phyloP scores from a whole-genome alignment of 176 grass and related monocot genomes.

The Phyllostachys edulis region DNA sequence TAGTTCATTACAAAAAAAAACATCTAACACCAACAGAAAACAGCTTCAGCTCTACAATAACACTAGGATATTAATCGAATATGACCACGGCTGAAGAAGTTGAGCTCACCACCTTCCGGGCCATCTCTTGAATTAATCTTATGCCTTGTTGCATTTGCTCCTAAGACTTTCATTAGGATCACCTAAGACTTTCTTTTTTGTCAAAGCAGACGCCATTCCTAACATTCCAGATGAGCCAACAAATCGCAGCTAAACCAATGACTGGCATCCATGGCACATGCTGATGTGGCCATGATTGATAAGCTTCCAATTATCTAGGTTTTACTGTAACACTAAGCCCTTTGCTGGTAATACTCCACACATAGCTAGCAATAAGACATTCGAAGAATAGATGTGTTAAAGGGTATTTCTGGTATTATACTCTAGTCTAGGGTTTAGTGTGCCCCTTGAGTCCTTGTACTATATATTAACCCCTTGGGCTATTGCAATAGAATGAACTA shows the following conservation, averaged over 20 bases:
- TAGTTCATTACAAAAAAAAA: not conserved
- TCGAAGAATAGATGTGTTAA: not conserved
- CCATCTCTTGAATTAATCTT: not conserved
- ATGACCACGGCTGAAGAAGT: not conserved
- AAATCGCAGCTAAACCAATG: not conserved
- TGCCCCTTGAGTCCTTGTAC: no score
- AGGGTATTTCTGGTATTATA: no score
- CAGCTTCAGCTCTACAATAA: not conserved
- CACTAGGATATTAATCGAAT: not conserved
- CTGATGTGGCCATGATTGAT: not conserved
- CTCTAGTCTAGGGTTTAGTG: no score
- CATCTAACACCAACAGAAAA: constrained; percentile 11
- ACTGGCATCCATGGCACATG: not conserved
- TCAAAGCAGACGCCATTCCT: not conserved
- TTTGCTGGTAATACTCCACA: not conserved
- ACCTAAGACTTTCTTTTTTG: not conserved
- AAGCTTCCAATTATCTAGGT: not conserved
- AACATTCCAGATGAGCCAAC: not conserved
- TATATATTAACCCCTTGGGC: no score
- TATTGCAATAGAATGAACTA: no score
- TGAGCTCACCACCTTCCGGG: not conserved
- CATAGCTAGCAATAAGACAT: not conserved
- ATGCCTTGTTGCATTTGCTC: not conserved
- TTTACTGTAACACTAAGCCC: not conserved
- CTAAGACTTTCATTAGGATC: not conserved